Evolutionary conservation across 139 green algal genomes (phyloP), one percentile per base, ranked within the genome.

Genomic region (Marvania coccoides): DNA sequence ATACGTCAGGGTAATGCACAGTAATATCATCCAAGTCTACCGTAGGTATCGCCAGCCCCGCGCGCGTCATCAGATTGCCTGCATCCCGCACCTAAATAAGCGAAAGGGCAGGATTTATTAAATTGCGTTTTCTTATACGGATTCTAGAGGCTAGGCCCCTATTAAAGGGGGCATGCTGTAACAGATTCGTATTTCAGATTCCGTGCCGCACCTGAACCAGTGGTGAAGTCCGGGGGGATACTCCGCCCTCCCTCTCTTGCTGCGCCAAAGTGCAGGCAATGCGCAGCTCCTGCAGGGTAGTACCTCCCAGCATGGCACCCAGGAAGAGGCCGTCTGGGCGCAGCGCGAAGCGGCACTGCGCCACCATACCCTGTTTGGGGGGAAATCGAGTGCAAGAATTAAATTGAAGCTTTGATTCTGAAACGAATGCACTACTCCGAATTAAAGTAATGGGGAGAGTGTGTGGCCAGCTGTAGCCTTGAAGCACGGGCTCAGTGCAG

Each of bases 251-350:
- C 5, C 80, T 36, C 61, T 94, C 87, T 54, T 87, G 67, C 63
- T 95, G 82, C 24, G 89, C 88, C 24, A 95, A 53, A 4, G 74
- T 75, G 55, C 82, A 90, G 0, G 83, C 77, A 10, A 93, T 90
- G 10, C 88, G 71, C 24, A 95, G 56, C 76, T 95, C 88, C 51
- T 84, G 82, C 34, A 95, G 74, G 2, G 88, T 95, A n/a, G 83
- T 71, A 19, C 88, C 88, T 15, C 88, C 87, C 12, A 90, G 70
- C 73, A 95, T 87, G 28, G 79, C 78, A 0, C 65, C 81, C 31
- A 95, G 59, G 61, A 95, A 92, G 24, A 95, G 72, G 12, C 87
- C 87, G 57, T 95, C 87, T 4, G 88, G 86, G 40, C 81, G 83
- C 7, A 95, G 75, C n/a, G 76, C 79, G 4, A 40, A 40, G 5